Conservation (phyloP, 2,329 filamentous ascomycete species). For the Ilyonectria robusta region DNA sequence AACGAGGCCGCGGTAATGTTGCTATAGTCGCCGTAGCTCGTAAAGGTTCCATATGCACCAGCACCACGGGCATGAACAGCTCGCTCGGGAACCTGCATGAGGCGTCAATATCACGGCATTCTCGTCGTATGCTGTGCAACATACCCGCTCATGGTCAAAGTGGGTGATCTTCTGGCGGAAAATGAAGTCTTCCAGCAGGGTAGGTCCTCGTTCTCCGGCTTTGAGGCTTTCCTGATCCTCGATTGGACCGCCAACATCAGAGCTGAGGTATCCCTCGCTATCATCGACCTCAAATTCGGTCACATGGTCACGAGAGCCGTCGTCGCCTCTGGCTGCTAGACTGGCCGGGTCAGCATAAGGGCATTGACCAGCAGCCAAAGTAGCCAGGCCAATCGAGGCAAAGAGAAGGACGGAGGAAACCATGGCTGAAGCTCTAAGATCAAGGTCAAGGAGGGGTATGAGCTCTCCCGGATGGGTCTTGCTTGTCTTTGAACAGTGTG, state of each 20-base stretch:
- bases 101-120: conserved; percentile 31
- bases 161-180: conserved; percentile 80
- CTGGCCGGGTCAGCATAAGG: conserved; percentile 51
- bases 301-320: conserved; percentile 51
- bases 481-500: not conserved
- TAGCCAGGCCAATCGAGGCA: conserved; percentile 45
- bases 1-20: conserved; percentile 80
- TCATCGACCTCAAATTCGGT: conserved; percentile 65
- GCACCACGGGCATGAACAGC: conserved; percentile 80
- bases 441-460: not conserved
- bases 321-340: conserved; percentile 46
- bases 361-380: conserved; percentile 50
- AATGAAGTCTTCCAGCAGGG: conserved; percentile 80
- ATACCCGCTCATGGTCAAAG: conserved; percentile 79
- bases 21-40: conserved; percentile 74
- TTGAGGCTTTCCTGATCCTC: conserved; percentile 76
- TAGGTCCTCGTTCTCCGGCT: conserved; percentile 77
- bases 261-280: conserved; percentile 70
- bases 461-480: not conserved
- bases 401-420: conserved; percentile 42
- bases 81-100: conserved; percentile 66
- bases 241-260: conserved; percentile 78
- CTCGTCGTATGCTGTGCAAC: conserved; percentile 31
- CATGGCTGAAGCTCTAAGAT: conserved; percentile 38
- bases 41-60: conserved; percentile 79